Conservation (phyloP, 306 rosid genomes). For the Prunus persica region DNA sequence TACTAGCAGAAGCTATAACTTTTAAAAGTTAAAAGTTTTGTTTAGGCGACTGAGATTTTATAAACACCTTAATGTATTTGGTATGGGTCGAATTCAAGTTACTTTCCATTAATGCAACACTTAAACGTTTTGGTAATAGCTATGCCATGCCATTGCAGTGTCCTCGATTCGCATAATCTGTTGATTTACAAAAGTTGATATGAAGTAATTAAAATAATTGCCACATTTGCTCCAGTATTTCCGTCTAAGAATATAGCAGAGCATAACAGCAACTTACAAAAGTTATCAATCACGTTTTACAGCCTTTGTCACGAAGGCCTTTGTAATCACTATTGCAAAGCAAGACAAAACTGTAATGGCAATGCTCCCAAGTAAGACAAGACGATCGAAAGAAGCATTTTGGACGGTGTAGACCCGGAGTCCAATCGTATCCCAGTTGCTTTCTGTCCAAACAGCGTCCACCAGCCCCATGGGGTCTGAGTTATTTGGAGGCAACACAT, state of each 20-base stretch:
- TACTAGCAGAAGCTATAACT: not conserved
- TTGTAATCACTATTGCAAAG: slow-evolving; percentile 51
- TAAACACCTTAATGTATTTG: not conserved
- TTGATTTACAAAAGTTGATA: no score
- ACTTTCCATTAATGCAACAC: no score
- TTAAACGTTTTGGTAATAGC: no score
- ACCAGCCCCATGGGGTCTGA: slow-evolving; percentile 66
- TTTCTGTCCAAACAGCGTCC: slow-evolving; percentile 93
- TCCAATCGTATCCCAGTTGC: slow-evolving; percentile 84
- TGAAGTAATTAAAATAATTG: not conserved
- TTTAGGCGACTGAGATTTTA: not conserved
- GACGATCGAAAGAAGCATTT: slow-evolving; percentile 49
- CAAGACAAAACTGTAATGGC: slow-evolving; percentile 59
- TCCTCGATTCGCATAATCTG: no score
- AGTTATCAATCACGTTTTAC: slow-evolving; percentile 64
- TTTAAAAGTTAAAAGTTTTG: not conserved
- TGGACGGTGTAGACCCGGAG: slow-evolving; percentile 69
- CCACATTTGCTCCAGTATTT: not conserved
- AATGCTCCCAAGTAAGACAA: slow-evolving; percentile 70
- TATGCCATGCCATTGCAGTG: no score
- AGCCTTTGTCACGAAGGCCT: slow-evolving; percentile 55
- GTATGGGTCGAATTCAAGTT: no score
- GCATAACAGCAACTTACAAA: not conserved
- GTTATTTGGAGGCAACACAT: slow-evolving; percentile 64
- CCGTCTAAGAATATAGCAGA: not conserved